Conservation (phyloP, 176 grass and related monocot genomes). For the Urochloa ruziziensis region DNA sequence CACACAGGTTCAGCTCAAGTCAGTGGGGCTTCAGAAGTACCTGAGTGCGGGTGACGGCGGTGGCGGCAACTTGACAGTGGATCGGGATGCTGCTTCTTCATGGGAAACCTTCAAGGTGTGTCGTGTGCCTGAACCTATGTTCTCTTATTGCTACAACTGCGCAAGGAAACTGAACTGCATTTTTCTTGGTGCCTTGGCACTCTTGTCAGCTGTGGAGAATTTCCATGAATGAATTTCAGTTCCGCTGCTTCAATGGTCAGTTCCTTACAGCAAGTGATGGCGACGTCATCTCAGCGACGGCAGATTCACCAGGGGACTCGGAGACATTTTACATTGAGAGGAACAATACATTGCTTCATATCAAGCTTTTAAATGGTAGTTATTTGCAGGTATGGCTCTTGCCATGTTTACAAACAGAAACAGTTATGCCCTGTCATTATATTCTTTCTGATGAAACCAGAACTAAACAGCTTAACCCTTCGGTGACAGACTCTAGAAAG, state of each 20-base stretch:
- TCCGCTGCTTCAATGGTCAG: conserved; percentile 65
- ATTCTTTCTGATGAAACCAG: not conserved
- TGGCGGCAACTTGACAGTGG: conserved; percentile 50
- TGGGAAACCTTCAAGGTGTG: conserved; percentile 92
- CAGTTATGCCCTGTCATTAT: not conserved
- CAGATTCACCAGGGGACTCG: conserved; percentile 40
- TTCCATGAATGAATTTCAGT: conserved; percentile 63
- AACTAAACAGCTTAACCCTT: conserved; percentile 16
- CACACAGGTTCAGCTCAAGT: conserved; percentile 79
- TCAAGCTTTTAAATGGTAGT: conserved; percentile 65
- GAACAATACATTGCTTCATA: conserved; percentile 69
- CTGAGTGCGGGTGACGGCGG: conserved; percentile 44
- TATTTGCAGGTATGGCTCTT: conserved; percentile 62
- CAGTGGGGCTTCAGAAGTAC: conserved; percentile 68
- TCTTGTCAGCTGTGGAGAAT: conserved; percentile 73
- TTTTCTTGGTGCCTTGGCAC: not conserved
- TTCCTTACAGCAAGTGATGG: conserved; percentile 63
- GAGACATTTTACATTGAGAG: conserved; percentile 77
- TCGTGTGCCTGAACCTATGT: not conserved
- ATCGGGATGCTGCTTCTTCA: conserved; percentile 55
- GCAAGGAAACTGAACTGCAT: not conserved
- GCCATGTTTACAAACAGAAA: not conserved
- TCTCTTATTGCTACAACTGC: not conserved
- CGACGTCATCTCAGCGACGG: conserved; percentile 54
- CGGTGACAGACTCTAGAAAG: not conserved